These are phyloP conservation scores for Monilinia vaccinii-corymbosi DNA, from an alignment of 2,329 filamentous ascomycete species.

Conservation along the genomic window DNA sequence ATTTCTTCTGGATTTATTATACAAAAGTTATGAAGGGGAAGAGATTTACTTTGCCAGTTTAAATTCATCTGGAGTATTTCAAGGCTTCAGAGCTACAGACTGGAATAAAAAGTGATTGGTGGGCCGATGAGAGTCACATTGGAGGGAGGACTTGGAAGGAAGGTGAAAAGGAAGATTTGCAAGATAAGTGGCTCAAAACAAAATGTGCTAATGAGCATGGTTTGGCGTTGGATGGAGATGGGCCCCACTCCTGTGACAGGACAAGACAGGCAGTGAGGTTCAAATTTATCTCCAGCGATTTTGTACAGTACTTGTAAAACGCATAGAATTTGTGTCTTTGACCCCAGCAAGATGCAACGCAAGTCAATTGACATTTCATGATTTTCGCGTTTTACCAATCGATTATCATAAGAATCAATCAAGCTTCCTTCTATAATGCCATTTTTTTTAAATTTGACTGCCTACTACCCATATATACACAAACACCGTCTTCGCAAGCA, in stretches of 20 bases:
- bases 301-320: constrained; percentile 14
- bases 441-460: constrained; percentile 25
- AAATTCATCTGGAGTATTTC: constrained; percentile 26
- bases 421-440: neutral
- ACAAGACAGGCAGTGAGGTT: constrained; percentile 1
- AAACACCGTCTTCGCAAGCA: constrained; percentile 24
- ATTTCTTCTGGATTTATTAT: constrained; percentile 99
- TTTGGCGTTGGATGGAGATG: constrained; percentile 22
- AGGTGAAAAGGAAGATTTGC: neutral
- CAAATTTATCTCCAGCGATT: constrained; percentile 1
- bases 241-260: constrained; percentile 17
- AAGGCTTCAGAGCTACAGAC: neutral
- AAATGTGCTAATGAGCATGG: constrained; percentile 17
- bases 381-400: neutral
- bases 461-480: constrained; percentile 30
- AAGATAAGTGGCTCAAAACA: neutral
- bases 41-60: constrained; percentile 80
- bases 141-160: too few species aligned
- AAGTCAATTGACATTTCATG: neutral
- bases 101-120: neutral
- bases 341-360: too few species aligned
- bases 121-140: neutral
- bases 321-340: constrained; percentile 12
- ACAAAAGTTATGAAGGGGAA: constrained; percentile 87
- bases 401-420: neutral